These are phyloP conservation scores for Diplogelasinospora grovesii DNA, from an alignment of 495 filamentous ascomycete species.

Conservation along the genomic window DNA sequence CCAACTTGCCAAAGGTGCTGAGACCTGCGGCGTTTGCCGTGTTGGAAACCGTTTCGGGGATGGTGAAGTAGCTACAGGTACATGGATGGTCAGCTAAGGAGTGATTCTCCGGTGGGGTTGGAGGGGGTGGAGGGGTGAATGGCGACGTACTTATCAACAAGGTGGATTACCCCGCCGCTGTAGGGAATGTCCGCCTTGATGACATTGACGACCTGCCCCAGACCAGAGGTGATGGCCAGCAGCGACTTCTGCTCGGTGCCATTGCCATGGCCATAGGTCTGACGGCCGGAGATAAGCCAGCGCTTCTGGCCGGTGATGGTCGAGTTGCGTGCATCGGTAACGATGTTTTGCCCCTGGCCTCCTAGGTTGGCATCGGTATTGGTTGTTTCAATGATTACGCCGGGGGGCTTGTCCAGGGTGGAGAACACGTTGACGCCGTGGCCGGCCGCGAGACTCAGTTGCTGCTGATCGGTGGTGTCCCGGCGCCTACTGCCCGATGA, in stretches of 20 bases:
- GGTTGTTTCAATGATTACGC: constrained; percentile 2
- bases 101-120: neutral
- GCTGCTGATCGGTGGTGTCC: constrained; percentile 1
- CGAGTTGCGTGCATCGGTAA: neutral
- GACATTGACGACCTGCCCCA: constrained; percentile 26
- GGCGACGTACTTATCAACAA: constrained; percentile 21
- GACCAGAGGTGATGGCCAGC: constrained; percentile 18
- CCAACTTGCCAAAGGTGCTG: constrained; percentile 11
- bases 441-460: constrained; percentile 2
- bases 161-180: constrained; percentile 26
- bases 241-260: neutral
- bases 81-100: constrained; percentile 1
- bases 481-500: constrained; percentile 9
- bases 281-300: neutral
- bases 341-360: constrained; percentile 4
- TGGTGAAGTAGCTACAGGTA: constrained; percentile 28
- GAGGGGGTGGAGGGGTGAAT: neutral
- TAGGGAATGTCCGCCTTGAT: constrained; percentile 26
- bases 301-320: neutral
- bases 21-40: constrained; percentile 1
- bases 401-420: constrained; percentile 3
- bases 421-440: neutral
- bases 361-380: constrained; percentile 3
- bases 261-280: neutral
- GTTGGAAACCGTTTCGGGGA: constrained; percentile 34